Percentiles rank a stretch among this genome's conserved stretches.
phyloP scores from a whole-genome alignment of 2,329 filamentous ascomycete species.

The Scytalidium lignicola region DNA sequence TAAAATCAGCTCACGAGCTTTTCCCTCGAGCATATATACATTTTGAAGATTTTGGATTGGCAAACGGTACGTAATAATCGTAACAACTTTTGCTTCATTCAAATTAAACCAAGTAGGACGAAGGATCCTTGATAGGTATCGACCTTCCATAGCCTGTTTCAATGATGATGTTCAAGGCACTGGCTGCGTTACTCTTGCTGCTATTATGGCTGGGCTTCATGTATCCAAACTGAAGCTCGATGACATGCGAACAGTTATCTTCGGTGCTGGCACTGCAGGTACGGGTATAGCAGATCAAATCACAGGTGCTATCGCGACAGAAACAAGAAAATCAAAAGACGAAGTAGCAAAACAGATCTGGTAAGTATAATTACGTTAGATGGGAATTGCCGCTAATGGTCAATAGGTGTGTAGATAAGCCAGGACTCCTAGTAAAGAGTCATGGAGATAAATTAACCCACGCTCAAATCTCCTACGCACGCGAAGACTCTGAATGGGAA shows the following conservation, averaged over 20 bases:
- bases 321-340: slow-evolving; percentile 60
- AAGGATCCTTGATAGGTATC: slow-evolving; percentile 71
- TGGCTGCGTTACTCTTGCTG: slow-evolving; percentile 79
- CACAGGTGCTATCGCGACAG: slow-evolving; percentile 68
- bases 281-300: slow-evolving; percentile 85
- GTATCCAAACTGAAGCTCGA: slow-evolving; percentile 60
- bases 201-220: slow-evolving; percentile 70
- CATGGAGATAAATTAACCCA: slow-evolving; percentile 55
- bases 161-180: slow-evolving; percentile 91
- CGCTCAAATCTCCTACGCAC: slow-evolving; percentile 64
- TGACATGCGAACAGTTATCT: slow-evolving; percentile 69
- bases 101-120: slow-evolving; percentile 36
- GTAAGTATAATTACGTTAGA: slow-evolving; percentile 35
- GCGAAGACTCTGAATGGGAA: slow-evolving; percentile 59
- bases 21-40: slow-evolving; percentile 82
- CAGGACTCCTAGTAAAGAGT: slow-evolving; percentile 65
- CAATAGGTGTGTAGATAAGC: slow-evolving; percentile 72
- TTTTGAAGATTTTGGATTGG: slow-evolving; percentile 82
- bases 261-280: slow-evolving; percentile 76
- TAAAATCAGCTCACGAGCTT: slow-evolving; percentile 59
- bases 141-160: slow-evolving; percentile 72
- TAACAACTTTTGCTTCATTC: neutral
- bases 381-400: slow-evolving; percentile 1
- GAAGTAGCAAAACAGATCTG: slow-evolving; percentile 78
- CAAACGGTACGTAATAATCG: slow-evolving; percentile 49